Evolutionary conservation across 805 yeast species (phyloP).

Genomic region (Spathaspora passalidarum): DNA sequence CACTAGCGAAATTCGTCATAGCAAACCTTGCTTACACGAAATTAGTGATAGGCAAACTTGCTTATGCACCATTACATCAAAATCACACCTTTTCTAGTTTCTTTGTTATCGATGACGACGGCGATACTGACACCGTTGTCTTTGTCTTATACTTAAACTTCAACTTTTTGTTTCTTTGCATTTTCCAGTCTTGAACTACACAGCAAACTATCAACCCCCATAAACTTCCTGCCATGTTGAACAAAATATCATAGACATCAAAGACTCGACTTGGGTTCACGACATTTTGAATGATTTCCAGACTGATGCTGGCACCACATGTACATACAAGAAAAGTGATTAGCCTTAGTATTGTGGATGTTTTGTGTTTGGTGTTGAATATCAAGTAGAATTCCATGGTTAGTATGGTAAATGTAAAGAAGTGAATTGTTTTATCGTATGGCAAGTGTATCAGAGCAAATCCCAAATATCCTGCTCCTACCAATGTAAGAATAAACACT

Average conservation of each 20-base stretch:
- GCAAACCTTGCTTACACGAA: too few species aligned
- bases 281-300: slow-evolving; percentile 49
- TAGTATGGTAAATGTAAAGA: slow-evolving; percentile 42
- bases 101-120: too few species aligned
- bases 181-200: slow-evolving; percentile 2
- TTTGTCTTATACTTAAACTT: not conserved
- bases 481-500: slow-evolving; percentile 26
- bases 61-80: too few species aligned
- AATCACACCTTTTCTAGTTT: too few species aligned
- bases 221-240: slow-evolving; percentile 30
- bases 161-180: not conserved
- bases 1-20: too few species aligned
- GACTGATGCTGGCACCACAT: slow-evolving; percentile 43
- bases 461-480: slow-evolving; percentile 45
- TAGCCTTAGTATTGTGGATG: slow-evolving; percentile 26
- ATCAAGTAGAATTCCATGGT: slow-evolving; percentile 48
- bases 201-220: slow-evolving; percentile 19
- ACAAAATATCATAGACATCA: slow-evolving; percentile 46
- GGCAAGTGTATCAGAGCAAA: slow-evolving; percentile 45
- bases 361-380: slow-evolving; percentile 31
- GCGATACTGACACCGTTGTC: not conserved
- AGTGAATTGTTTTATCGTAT: slow-evolving; percentile 54
- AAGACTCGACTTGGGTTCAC: slow-evolving; percentile 47
- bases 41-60: too few species aligned
- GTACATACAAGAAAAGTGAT: slow-evolving; percentile 44